Conservation (phyloP, 2,329 filamentous ascomycete species). For the Diplodia corticola region DNA sequence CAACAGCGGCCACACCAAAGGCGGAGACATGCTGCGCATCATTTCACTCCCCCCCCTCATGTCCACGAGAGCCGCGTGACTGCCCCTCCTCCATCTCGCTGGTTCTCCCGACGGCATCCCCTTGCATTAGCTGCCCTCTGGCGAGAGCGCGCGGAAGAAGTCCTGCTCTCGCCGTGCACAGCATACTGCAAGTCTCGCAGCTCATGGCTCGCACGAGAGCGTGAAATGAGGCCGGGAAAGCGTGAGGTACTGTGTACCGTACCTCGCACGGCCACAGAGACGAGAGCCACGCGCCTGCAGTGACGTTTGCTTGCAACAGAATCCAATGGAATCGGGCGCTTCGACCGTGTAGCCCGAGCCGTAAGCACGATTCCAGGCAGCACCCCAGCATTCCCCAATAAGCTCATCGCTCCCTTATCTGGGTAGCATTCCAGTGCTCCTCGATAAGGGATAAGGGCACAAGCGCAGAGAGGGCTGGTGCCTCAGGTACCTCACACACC, state of each 20-base stretch:
- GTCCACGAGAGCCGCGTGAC: conserved; percentile 13
- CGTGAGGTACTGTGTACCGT: too few species aligned
- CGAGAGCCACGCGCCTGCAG: conserved; percentile 16
- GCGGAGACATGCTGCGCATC: not conserved
- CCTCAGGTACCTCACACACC: not conserved
- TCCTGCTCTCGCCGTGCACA: conserved; percentile 5
- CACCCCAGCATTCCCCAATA: conserved; percentile 5
- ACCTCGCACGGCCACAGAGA: not conserved
- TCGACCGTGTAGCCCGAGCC: conserved; percentile 5
- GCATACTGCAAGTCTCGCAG: conserved; percentile 15
- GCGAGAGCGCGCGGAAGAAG: not conserved
- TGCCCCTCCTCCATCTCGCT: conserved; percentile 10
- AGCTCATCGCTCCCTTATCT: conserved; percentile 13
- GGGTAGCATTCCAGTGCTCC: conserved; percentile 1
- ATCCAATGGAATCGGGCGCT: conserved; percentile 17
- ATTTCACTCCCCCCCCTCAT: not conserved
- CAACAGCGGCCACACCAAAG: not conserved
- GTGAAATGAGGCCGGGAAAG: not conserved
- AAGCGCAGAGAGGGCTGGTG: not conserved
- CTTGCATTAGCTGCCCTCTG: conserved; percentile 9
- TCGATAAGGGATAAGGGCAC: conserved; percentile 18
- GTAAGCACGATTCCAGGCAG: conserved; percentile 14
- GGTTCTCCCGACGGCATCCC: not conserved
- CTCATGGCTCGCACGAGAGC: conserved; percentile 19
- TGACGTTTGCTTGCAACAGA: conserved; percentile 18